phyloP scores from a whole-genome alignment of 495 filamentous ascomycete genomes.

The Xylaria sp. region DNA sequence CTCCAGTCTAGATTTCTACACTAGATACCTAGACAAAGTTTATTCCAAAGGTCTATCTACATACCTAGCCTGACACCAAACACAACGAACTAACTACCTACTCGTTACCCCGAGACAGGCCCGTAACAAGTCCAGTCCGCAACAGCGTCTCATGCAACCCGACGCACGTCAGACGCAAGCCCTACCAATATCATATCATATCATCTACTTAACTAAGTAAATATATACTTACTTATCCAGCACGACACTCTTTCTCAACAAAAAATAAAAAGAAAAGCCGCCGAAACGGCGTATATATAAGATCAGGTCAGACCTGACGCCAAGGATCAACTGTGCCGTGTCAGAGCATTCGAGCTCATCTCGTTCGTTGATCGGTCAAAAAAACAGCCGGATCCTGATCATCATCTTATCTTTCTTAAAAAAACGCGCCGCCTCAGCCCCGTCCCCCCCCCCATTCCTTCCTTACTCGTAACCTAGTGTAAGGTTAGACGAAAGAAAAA shows the following conservation, averaged over 20 bases:
- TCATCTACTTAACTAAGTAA: too few species aligned
- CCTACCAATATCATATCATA: constrained; percentile 10
- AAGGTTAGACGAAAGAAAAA: neutral
- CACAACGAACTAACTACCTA: too few species aligned
- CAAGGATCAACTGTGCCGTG: neutral
- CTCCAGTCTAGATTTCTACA: neutral
- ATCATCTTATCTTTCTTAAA: too few species aligned
- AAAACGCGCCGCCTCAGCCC: neutral
- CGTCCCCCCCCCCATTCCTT: neutral
- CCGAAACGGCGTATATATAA: neutral
- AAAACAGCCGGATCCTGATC: too few species aligned
- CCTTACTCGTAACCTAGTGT: neutral
- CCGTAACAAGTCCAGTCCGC: neutral
- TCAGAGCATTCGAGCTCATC: constrained; percentile 12
- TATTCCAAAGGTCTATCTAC: neutral
- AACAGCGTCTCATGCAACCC: neutral
- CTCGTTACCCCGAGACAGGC: neutral
- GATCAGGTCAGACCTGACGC: neutral
- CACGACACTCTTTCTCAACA: neutral
- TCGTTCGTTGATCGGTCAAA: neutral
- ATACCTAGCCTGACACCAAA: too few species aligned
- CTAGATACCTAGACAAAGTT: neutral
- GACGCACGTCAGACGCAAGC: constrained; percentile 4
- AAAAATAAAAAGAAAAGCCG: too few species aligned
- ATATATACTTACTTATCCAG: too few species aligned